phyloP scores from a whole-genome alignment of 208 protist species.

The Acanthamoeba sp. region DNA sequence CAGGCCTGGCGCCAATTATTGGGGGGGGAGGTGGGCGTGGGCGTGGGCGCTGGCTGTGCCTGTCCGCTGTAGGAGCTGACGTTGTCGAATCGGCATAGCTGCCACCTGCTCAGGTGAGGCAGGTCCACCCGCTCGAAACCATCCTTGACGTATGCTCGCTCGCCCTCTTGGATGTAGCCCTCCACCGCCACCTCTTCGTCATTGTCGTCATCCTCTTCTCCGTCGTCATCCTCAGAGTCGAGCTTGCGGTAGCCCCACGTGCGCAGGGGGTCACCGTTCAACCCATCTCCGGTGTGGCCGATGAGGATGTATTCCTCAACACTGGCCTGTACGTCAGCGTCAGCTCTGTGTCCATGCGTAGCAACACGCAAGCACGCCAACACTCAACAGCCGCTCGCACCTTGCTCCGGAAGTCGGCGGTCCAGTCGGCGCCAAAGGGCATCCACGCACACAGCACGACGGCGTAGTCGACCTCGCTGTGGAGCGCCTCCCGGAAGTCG shows the following conservation, averaged over 20 bases:
- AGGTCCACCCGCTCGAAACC: not conserved
- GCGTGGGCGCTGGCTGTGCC: not conserved
- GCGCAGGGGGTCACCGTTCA: not conserved
- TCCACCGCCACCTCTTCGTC: not conserved
- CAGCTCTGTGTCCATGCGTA: no score
- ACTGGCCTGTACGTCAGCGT: not conserved
- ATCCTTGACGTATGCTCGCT: not conserved
- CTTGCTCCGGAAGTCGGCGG: constrained; percentile 21
- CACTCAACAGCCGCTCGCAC: not conserved
- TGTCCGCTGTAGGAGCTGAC: not conserved
- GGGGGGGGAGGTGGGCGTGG: no score
- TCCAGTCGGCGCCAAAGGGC: constrained; percentile 42
- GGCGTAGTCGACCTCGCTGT: not conserved
- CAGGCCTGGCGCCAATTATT: no score
- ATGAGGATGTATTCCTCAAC: constrained; percentile 41
- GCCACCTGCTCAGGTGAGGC: constrained; percentile 27
- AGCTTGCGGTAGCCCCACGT: constrained; percentile 45
- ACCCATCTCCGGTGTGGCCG: not conserved
- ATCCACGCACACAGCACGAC: constrained; percentile 42
- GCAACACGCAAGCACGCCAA: not conserved
- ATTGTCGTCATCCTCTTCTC: constrained; percentile 11
- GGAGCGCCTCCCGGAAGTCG: not conserved
- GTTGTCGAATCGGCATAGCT: constrained; percentile 39
- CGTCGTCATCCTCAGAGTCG: not conserved
- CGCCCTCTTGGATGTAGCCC: not conserved